phyloP scores from a whole-genome alignment of 495 filamentous ascomycete genomes.

The Talaromyces nanjingensis region DNA sequence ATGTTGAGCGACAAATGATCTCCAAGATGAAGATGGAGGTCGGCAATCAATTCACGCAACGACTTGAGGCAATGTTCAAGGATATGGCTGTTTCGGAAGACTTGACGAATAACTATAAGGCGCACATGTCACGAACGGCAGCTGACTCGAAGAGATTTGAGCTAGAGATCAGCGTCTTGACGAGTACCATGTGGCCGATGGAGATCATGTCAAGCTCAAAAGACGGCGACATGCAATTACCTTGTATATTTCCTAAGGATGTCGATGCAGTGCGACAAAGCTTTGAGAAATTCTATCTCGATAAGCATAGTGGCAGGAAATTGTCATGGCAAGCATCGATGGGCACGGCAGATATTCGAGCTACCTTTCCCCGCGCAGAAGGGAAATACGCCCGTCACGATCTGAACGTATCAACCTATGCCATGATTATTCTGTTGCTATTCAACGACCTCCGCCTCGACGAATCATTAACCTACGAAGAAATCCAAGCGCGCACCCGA shows the following conservation, averaged over 20 bases:
- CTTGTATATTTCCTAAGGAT: conserved; percentile 64
- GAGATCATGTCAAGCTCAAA: conserved; percentile 66
- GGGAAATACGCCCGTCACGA: conserved; percentile 76
- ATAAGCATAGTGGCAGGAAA: conserved; percentile 76
- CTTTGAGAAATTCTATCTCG: conserved; percentile 85
- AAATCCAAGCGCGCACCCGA: conserved; percentile 74
- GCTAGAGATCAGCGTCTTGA: conserved; percentile 76
- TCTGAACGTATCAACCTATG: conserved; percentile 86
- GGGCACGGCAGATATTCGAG: conserved; percentile 83
- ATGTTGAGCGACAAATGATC: conserved; percentile 93
- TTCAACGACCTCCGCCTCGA: conserved; percentile 74
- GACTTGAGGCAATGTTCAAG: conserved; percentile 96
- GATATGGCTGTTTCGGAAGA: conserved; percentile 91
- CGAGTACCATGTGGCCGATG: conserved; percentile 89
- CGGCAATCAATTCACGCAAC: conserved; percentile 86
- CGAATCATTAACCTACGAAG: conserved; percentile 67
- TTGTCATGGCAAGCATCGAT: conserved; percentile 79
- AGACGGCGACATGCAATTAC: conserved; percentile 43
- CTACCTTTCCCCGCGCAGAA: conserved; percentile 65
- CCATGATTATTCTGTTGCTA: conserved; percentile 79
- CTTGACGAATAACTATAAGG: conserved; percentile 66
- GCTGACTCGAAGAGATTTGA: conserved; percentile 64
- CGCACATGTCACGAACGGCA: conserved; percentile 55
- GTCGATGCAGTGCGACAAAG: conserved; percentile 73
- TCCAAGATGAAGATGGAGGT: conserved; percentile 92